Percentiles rank a stretch among this genome's conserved stretches.
phyloP scores from a whole-genome alignment of 768 basidiomycete genomes.

The Roridomyces roridus region DNA sequence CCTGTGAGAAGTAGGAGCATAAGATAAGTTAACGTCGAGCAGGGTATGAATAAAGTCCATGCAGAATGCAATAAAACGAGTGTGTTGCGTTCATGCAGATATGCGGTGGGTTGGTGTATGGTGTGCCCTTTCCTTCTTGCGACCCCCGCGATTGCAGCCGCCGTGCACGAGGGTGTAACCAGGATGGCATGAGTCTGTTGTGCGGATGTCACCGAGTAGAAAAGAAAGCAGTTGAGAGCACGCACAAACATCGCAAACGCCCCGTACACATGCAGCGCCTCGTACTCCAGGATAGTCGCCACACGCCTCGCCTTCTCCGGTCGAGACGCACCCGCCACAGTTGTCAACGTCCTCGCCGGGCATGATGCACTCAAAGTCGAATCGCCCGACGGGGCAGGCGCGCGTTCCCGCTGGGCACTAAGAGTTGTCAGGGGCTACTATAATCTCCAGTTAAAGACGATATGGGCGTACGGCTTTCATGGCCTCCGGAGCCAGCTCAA shows the following conservation, averaged over 20 bases:
- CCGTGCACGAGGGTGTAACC: slow-evolving; percentile 7
- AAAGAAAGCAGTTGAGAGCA: not conserved
- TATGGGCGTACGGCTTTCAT: too few species aligned
- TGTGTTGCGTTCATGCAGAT: too few species aligned
- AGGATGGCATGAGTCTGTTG: slow-evolving; percentile 12
- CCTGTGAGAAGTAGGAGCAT: too few species aligned
- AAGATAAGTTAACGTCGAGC: too few species aligned
- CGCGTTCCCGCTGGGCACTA: slow-evolving; percentile 14
- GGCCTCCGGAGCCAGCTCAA: too few species aligned
- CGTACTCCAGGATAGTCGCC: slow-evolving; percentile 22
- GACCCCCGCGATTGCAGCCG: too few species aligned
- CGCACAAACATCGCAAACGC: slow-evolving; percentile 26
- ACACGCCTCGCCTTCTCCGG: slow-evolving; percentile 22
- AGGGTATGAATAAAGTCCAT: too few species aligned
- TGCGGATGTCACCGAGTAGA: not conserved
- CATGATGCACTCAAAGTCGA: slow-evolving; percentile 25
- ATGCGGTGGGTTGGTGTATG: too few species aligned
- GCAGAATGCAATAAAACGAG: too few species aligned
- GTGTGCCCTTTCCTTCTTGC: too few species aligned
- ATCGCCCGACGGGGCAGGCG: slow-evolving; percentile 21
- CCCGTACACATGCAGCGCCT: slow-evolving; percentile 20
- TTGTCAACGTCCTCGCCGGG: slow-evolving; percentile 24
- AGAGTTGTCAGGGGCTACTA: too few species aligned
- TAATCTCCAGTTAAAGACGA: not conserved
- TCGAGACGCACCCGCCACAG: slow-evolving; percentile 27